Evolutionary conservation across 2,329 filamentous ascomycete genomes (phyloP), one percentile per base, ranked within the genome.

Genomic region (Clonostachys rhizophaga): DNA sequence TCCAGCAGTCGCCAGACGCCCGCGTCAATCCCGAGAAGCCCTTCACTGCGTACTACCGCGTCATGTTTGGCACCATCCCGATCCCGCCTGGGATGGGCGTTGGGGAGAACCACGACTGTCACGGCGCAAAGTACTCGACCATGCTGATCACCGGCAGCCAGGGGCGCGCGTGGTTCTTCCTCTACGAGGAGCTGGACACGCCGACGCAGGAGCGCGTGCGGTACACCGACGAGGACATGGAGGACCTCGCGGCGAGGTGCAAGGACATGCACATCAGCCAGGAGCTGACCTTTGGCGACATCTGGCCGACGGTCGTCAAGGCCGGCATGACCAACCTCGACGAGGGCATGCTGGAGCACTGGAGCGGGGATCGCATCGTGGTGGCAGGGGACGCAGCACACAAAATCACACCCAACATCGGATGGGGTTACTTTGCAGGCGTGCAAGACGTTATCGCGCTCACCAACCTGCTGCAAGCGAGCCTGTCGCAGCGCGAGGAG

Each of bases 201-300:
- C 60, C 59, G 13, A 63, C 56, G 1, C 48, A 49, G 9, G 48
- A 58, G 37, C 54, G 57, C 4, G 43, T 46, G 12, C 49, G 54
- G n/a, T 67, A 63, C 46, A 62, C 55, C 3, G 51, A 59, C n/a
- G 5, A 45, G 55, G 65, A 67, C n/a, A 52, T 59, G 18, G 50
- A 58, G 17, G 51, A 48, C 2, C 6, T 64, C 1, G 47, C 60
- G 4, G 37, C 47, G 34, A 49, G 48, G 20, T 59, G 56, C 43
- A 59, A 53, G 0, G 52, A 65, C 30, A 51, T 64, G 6, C 56
- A 59, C 30, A 43, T 63, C 20, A 20, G 39, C 52, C 54, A 4
- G 47, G 49, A 24, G 54, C 17, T 57, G 8, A 52, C 49, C 37
- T 47, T 66, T 16, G 50, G 52, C 11, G 61, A 68, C 36, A 48